Percentiles rank a stretch among this genome's conserved stretches.
phyloP scores from a whole-genome alignment of 2,329 filamentous ascomycete species.

The Sporothrix mexicana region DNA sequence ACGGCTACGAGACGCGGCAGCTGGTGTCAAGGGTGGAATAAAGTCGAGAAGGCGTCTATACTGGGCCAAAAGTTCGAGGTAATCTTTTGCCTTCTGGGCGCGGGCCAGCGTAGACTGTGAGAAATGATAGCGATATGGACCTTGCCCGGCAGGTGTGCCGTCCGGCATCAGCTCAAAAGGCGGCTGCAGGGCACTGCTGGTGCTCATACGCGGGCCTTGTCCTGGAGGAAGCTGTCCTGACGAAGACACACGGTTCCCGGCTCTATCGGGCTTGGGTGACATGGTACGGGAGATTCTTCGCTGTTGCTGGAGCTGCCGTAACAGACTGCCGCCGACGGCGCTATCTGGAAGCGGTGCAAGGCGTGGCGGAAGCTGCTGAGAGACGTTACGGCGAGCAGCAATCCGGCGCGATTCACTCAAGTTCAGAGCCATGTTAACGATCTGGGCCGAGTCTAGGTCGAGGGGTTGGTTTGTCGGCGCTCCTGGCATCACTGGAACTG shows the following conservation, averaged over 20 bases:
- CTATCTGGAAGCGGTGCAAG: constrained; percentile 60
- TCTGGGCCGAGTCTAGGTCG: constrained; percentile 81
- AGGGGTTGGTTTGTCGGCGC: constrained; percentile 42
- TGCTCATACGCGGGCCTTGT: constrained; percentile 44
- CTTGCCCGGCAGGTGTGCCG: constrained; percentile 38
- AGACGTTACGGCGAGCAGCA: constrained; percentile 64
- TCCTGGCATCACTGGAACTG: not conserved
- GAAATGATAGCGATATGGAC: constrained; percentile 67
- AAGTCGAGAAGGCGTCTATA: constrained; percentile 81
- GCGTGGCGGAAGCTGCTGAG: constrained; percentile 56
- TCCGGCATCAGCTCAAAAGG: constrained; percentile 45
- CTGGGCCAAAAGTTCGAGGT: constrained; percentile 84
- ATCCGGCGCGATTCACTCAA: constrained; percentile 79
- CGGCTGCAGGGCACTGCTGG: constrained; percentile 55
- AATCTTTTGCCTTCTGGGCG: constrained; percentile 81
- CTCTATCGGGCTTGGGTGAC: constrained; percentile 61
- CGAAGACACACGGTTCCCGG: constrained; percentile 40
- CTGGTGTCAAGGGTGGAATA: constrained; percentile 72
- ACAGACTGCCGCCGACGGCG: constrained; percentile 63
- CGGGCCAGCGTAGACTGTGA: constrained; percentile 81
- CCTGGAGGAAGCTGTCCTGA: not conserved
- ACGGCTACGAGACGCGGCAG: constrained; percentile 43
- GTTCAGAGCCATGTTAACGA: constrained; percentile 90
- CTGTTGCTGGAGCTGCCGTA: constrained; percentile 75
- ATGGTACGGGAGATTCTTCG: constrained; percentile 65